phyloP scores from a whole-genome alignment of 495 filamentous ascomycete genomes.

The Aspergillus ellipticus region DNA sequence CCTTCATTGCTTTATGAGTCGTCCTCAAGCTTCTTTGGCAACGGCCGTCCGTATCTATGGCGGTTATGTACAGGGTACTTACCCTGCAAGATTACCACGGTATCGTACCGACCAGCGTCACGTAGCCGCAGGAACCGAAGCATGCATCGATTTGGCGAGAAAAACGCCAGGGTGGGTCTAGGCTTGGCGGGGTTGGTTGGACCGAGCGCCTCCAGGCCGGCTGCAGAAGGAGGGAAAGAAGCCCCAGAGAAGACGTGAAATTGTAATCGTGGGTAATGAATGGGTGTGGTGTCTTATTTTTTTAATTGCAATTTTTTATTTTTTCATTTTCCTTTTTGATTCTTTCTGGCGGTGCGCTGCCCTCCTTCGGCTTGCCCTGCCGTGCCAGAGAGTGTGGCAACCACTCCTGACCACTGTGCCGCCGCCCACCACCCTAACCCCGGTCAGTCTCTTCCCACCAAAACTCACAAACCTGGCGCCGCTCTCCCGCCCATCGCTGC shows the following conservation, averaged over 20 bases:
- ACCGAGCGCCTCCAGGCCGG: constrained; percentile 19
- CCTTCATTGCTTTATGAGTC: neutral
- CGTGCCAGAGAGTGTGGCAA: constrained; percentile 15
- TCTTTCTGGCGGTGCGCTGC: neutral
- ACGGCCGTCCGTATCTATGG: neutral
- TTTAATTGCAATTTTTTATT: constrained; percentile 3
- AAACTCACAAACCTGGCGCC: constrained; percentile 14
- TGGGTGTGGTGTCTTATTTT: constrained; percentile 1
- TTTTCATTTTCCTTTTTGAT: constrained; percentile 4
- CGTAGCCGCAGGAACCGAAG: constrained; percentile 27
- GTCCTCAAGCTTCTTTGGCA: neutral
- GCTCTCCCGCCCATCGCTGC: constrained; percentile 13
- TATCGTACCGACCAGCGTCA: constrained; percentile 13
- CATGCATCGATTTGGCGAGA: constrained; percentile 19
- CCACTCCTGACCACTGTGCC: constrained; percentile 8
- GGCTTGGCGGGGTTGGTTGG: constrained; percentile 24
- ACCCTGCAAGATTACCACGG: neutral
- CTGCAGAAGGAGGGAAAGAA: constrained; percentile 20
- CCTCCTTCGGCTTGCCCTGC: neutral
- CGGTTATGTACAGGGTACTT: neutral
- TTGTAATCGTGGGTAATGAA: neutral
- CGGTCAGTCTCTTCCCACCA: constrained; percentile 5
- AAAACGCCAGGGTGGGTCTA: constrained; percentile 17
- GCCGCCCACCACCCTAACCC: neutral
- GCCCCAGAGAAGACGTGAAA: constrained; percentile 16